Evolutionary conservation across 176 grass and related monocot genomes (phyloP).

Genomic region (Areca catechu): DNA sequence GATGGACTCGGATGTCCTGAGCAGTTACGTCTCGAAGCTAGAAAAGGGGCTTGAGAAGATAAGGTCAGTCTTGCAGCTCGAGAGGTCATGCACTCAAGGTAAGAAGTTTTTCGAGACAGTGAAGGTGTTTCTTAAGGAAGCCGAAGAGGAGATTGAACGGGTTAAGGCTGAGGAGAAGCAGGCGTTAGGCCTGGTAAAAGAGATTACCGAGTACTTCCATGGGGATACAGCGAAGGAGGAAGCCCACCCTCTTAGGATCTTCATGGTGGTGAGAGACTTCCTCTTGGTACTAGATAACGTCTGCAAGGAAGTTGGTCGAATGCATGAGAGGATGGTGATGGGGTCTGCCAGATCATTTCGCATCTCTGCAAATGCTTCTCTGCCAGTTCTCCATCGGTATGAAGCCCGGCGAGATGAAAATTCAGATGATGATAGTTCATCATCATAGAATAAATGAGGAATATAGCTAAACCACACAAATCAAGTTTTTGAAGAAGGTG

Average conservation of each 20-base stretch:
- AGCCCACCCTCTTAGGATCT: slow-evolving; percentile 84
- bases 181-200: slow-evolving; percentile 56
- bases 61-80: slow-evolving; percentile 64
- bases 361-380: slow-evolving; percentile 41
- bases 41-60: slow-evolving; percentile 72
- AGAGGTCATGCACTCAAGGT: slow-evolving; percentile 58
- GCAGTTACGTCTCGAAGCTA: slow-evolving; percentile 75
- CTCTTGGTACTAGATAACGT: slow-evolving; percentile 79
- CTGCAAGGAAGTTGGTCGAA: slow-evolving; percentile 79
- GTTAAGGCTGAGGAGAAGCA: slow-evolving; percentile 64
- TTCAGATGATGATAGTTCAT: slow-evolving; percentile 76
- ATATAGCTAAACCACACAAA: too few relatives aligned
- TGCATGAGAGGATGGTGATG: slow-evolving; percentile 69
- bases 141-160: slow-evolving; percentile 55
- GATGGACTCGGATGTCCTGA: slow-evolving; percentile 94
- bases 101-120: slow-evolving; percentile 71
- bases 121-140: slow-evolving; percentile 64
- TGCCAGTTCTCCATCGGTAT: slow-evolving; percentile 55
- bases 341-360: slow-evolving; percentile 78
- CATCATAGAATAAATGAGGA: slow-evolving; percentile 29
- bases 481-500: too few relatives aligned
- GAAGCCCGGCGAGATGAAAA: slow-evolving; percentile 32
- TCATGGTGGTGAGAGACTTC: slow-evolving; percentile 98
- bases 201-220: slow-evolving; percentile 90
- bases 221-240: slow-evolving; percentile 66